Evolutionary conservation across 140 eudicot genomes (phyloP), one percentile per base, ranked within the genome.

Genomic region (Stevia rebaudiana): DNA sequence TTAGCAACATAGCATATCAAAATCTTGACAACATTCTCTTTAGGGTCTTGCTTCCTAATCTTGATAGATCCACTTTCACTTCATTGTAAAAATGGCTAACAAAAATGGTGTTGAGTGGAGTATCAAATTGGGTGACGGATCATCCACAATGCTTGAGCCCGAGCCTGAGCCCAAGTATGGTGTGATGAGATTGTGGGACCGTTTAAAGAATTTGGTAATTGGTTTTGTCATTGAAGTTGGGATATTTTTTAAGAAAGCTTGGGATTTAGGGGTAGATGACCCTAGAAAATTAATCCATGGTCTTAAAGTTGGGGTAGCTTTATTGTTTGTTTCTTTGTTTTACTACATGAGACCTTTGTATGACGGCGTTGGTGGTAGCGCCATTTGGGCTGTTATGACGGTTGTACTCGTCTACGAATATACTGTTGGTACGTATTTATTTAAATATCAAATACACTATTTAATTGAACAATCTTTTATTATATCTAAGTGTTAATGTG

Each of bases 241-340:
- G 40, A 73, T 70, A 16, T 82, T 82, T 35, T 3, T 84, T 0
- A 50, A 52, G 5, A 78, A 69, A 57, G 88, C 85, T 1, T 82
- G 94, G 96, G 70, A 64, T 24, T 28, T 89, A 60, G 97, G 80
- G 3, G 79, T 67, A 11, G 76, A 74, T 65, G 97, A 89, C 54
- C 95, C 95, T 8, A 74, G 73, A 77, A 85, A 81, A 74, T 67
- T 81, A 12, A 72, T 70, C 30, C 95, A 89, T 73, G 71, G 91
- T 50, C 64, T 84, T 19, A 88, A 85, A 68, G 90, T 88, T 13
- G 94, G 91, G 41, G 35, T 80, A 6, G 94, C 94, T 6, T 82
- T 88, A 2, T 35, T 67, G 9, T 85, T 59, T 8, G 78, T 71
- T 39, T 77, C 81, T 3, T 28, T 81, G 40, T 78, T 81, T 73